phyloP scores from a whole-genome alignment of 768 basidiomycete species.

The Postia placenta region DNA sequence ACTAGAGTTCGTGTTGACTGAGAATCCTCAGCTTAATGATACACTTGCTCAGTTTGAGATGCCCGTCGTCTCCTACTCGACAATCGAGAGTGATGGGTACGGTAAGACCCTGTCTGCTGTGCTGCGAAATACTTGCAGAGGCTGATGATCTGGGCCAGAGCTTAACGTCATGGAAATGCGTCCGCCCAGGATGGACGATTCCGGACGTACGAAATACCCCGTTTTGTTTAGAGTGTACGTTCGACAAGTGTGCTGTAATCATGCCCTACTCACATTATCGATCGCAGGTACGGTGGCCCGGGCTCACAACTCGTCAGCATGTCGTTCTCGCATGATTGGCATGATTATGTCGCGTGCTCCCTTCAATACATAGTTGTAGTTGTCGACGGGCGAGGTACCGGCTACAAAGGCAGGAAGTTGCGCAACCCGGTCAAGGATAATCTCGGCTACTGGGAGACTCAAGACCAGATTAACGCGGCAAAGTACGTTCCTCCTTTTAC shows the following conservation, averaged over 20 bases:
- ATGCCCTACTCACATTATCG: neutral
- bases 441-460: slow-evolving; percentile 83
- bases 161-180: slow-evolving; percentile 88
- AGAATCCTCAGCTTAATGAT: slow-evolving; percentile 61
- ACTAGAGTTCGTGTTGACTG: slow-evolving; percentile 60
- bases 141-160: slow-evolving; percentile 56
- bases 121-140: slow-evolving; percentile 8
- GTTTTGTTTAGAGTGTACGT: slow-evolving; percentile 81
- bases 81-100: slow-evolving; percentile 75
- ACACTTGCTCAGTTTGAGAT: slow-evolving; percentile 64
- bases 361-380: slow-evolving; percentile 81
- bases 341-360: slow-evolving; percentile 76
- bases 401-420: slow-evolving; percentile 78
- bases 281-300: slow-evolving; percentile 82
- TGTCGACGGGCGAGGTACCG: slow-evolving; percentile 93
- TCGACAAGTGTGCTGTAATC: neutral
- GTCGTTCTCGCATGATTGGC: slow-evolving; percentile 72
- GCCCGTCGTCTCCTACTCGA: slow-evolving; percentile 63
- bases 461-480: slow-evolving; percentile 87
- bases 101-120: slow-evolving; percentile 31
- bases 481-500: slow-evolving; percentile 41
- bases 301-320: slow-evolving; percentile 72
- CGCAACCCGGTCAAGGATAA: slow-evolving; percentile 86
- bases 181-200: slow-evolving; percentile 89
- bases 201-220: slow-evolving; percentile 93